Percentiles rank a stretch among this genome's conserved stretches.
These are phyloP conservation scores for Bromus sterilis DNA, from an alignment of 176 grass and related monocot genomes.

Conservation along the genomic window DNA sequence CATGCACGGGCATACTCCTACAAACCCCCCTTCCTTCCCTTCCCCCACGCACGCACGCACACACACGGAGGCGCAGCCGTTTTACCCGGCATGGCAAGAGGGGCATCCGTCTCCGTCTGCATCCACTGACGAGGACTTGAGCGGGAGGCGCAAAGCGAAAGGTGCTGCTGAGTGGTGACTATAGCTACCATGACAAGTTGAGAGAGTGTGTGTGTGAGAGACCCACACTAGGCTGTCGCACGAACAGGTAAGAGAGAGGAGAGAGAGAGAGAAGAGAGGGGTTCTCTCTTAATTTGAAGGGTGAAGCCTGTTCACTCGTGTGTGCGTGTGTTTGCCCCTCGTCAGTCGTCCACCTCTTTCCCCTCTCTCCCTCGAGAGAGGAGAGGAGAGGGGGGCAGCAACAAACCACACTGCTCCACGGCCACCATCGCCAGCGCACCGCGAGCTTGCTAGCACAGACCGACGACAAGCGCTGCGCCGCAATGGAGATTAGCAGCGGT, in stretches of 20 bases:
- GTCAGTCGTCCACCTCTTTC: conserved; percentile 9
- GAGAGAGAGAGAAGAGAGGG: background rate
- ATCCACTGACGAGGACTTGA: background rate
- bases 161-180: background rate
- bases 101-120: background rate
- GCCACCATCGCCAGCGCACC: background rate
- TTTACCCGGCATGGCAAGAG: background rate
- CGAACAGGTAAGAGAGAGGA: background rate
- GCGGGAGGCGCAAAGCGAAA: background rate
- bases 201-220: background rate
- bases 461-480: background rate
- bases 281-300: conserved; percentile 33
- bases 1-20: background rate
- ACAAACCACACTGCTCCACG: background rate
- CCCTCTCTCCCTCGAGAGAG: conserved; percentile 28
- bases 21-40: background rate
- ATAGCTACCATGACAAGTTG: background rate
- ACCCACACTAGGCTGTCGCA: background rate
- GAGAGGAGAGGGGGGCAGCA: conserved; percentile 11
- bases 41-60: background rate
- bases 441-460: background rate
- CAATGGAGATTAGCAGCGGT: conserved; percentile 22
- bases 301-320: background rate
- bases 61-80: background rate
- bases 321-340: background rate